Percentiles rank a stretch among this genome's conserved stretches.
These are phyloP conservation scores for Colletotrichum cereale DNA, from an alignment of 2,329 filamentous ascomycete species.

Conservation along the genomic window DNA sequence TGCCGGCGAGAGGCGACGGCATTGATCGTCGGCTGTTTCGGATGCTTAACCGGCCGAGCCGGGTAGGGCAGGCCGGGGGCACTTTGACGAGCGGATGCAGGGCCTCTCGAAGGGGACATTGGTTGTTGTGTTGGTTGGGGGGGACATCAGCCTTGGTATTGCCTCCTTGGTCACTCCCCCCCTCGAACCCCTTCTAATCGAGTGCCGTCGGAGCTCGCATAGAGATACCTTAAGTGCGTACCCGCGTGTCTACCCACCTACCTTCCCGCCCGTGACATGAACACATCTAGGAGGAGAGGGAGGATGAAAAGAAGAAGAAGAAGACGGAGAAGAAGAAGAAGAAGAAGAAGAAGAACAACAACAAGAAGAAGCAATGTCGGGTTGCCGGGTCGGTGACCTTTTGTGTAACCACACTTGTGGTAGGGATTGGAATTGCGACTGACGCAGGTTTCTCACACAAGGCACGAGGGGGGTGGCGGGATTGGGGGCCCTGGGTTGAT, in stretches of 20 bases:
- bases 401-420: neutral
- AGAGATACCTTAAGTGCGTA: neutral
- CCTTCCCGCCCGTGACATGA: neutral
- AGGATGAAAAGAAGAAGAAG: neutral
- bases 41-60: neutral
- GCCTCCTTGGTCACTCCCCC: neutral
- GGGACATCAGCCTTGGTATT: slow-evolving; percentile 1
- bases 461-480: neutral
- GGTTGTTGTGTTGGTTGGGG: neutral
- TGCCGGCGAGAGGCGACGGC: neutral
- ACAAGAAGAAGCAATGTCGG: neutral
- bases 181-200: neutral
- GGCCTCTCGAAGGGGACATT: neutral
- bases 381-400: neutral
- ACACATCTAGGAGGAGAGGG: neutral
- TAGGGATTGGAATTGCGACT: neutral
- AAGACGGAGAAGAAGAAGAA: neutral
- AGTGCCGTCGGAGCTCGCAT: neutral
- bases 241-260: neutral
- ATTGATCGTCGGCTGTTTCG: neutral
- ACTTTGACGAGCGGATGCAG: neutral
- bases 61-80: neutral
- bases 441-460: neutral
- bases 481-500: neutral
- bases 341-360: neutral